These are phyloP conservation scores for Fusarium chuoi DNA, from an alignment of 2,329 filamentous ascomycete genomes.

Conservation along the genomic window DNA sequence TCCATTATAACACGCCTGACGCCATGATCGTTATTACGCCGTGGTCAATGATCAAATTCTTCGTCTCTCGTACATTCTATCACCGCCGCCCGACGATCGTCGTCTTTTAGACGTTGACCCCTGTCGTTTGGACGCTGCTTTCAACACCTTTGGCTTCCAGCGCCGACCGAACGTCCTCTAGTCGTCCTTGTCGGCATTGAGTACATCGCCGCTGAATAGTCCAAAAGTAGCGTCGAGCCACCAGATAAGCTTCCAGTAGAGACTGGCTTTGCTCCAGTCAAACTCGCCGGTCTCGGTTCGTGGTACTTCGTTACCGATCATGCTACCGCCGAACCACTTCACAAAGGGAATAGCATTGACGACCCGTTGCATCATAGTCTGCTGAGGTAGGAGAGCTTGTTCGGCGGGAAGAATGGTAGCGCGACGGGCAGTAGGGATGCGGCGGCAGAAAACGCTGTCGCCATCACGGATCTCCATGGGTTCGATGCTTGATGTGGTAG, in stretches of 20 bases:
- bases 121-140: not conserved
- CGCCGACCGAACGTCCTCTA: conserved; percentile 43
- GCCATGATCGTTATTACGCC: conserved; percentile 40
- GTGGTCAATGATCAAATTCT: conserved; percentile 39
- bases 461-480: conserved; percentile 46
- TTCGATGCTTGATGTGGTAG: conserved; percentile 40
- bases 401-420: conserved; percentile 74
- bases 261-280: conserved; percentile 75
- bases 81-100: conserved; percentile 1
- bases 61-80: conserved; percentile 43
- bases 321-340: conserved; percentile 75
- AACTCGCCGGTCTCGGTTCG: conserved; percentile 79
- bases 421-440: conserved; percentile 74
- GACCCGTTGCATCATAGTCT: conserved; percentile 71
- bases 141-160: conserved; percentile 10
- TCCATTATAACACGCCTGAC: conserved; percentile 40
- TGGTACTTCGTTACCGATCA: conserved; percentile 82
- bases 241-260: conserved; percentile 76
- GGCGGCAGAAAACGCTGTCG: conserved; percentile 64
- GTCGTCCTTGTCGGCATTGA: conserved; percentile 68
- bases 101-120: not conserved
- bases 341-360: conserved; percentile 74
- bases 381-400: conserved; percentile 76
- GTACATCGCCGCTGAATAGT: conserved; percentile 68
- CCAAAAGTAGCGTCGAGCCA: conserved; percentile 68